phyloP scores from a whole-genome alignment of 2,329 filamentous ascomycete species.

The Alternaria gansuensis region DNA sequence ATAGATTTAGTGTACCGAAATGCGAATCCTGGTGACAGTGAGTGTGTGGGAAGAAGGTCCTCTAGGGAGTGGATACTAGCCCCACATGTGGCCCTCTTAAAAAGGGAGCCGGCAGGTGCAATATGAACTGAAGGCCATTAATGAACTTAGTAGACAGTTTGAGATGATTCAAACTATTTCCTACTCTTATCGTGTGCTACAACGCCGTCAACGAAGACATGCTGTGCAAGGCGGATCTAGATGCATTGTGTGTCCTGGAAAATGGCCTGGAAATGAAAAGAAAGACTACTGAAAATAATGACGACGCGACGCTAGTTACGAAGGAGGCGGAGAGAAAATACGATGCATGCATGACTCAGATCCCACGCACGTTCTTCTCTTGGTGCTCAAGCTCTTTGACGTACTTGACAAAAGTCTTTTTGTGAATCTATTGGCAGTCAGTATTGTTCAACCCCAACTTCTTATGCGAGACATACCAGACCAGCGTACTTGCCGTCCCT shows the following conservation, averaged over 20 bases:
- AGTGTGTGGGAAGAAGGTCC: too few species aligned
- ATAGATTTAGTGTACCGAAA: too few species aligned
- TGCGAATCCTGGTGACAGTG: too few species aligned
- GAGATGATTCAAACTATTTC: neutral
- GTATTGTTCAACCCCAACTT: neutral
- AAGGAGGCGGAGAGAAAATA: neutral
- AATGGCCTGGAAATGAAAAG: slow-evolving; percentile 2
- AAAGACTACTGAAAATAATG: slow-evolving; percentile 6
- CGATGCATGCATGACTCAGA: slow-evolving; percentile 1
- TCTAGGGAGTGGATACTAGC: too few species aligned
- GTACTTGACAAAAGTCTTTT: slow-evolving; percentile 96
- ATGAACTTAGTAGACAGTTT: neutral
- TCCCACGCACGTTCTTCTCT: slow-evolving; percentile 35
- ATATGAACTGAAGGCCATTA: neutral
- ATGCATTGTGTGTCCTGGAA: slow-evolving; percentile 10
- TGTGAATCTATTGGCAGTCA: slow-evolving; percentile 71
- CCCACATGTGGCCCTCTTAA: neutral
- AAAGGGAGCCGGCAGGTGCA: neutral
- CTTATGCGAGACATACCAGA: slow-evolving; percentile 67
- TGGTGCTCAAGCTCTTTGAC: slow-evolving; percentile 80
- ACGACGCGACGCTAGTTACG: slow-evolving; percentile 8
- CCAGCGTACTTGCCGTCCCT: slow-evolving; percentile 86
- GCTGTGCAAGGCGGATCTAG: slow-evolving; percentile 13
- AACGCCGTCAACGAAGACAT: neutral
- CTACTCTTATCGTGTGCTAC: slow-evolving; percentile 4